Conservation (phyloP, 306 rosid species). For the Senna siamea region DNA sequence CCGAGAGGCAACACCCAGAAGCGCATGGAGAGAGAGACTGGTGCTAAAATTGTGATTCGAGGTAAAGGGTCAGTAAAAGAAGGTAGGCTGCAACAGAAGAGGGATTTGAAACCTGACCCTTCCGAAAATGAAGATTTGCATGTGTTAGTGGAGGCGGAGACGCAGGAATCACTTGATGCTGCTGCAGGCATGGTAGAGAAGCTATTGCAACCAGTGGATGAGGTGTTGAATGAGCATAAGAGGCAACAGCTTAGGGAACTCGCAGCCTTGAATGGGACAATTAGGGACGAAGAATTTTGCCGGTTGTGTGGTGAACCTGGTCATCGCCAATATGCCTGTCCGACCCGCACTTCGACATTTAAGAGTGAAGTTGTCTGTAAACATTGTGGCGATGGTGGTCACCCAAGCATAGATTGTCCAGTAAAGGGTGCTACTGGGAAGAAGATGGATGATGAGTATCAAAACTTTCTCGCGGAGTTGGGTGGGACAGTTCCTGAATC, state of each 20-base stretch:
- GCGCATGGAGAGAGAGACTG: constrained; percentile 95
- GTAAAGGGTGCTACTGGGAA: constrained; percentile 80
- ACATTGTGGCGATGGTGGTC: constrained; percentile 98
- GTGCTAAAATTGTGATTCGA: constrained; percentile 93
- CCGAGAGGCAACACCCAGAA: constrained; percentile 97
- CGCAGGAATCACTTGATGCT: constrained; percentile 81
- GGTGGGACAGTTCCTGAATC: constrained; percentile 66
- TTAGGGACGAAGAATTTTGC: constrained; percentile 93
- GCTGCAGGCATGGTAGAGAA: constrained; percentile 99
- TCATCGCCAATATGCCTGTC: constrained; percentile 90
- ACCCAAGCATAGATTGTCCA: constrained; percentile 94
- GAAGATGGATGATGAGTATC: constrained; percentile 84
- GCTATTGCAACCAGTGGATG: constrained; percentile 95
- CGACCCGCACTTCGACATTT: constrained; percentile 80
- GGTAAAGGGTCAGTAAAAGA: constrained; percentile 96
- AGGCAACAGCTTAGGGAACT: constrained; percentile 97
- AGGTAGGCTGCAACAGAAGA: constrained; percentile 91
- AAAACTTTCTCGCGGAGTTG: constrained; percentile 90
- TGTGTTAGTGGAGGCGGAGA: constrained; percentile 93
- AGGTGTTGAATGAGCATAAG: constrained; percentile 94
- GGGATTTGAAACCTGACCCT: constrained; percentile 89
- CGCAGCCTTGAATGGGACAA: constrained; percentile 91
- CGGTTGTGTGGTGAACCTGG: constrained; percentile 96
- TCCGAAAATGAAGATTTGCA: constrained; percentile 95
- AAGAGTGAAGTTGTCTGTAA: constrained; percentile 93